Evolutionary conservation across 345 rosid genomes (phyloP).

Genomic region (Cochlearia excelsa): DNA sequence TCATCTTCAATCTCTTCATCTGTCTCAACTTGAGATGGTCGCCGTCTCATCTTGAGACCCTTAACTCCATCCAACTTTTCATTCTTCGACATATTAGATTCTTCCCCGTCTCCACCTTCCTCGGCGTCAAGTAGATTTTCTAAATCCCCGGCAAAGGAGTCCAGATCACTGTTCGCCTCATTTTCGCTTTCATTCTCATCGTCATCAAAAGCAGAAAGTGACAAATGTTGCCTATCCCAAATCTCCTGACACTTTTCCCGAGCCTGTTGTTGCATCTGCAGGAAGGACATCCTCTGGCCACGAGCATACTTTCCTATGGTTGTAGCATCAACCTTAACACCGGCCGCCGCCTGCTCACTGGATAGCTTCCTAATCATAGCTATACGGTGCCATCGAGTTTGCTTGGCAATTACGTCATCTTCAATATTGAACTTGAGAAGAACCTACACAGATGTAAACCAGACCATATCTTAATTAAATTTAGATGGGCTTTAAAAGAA

Average conservation of each 20-base stretch:
- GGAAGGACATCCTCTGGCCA: slow-evolving; percentile 97
- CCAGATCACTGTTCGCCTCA: slow-evolving; percentile 94
- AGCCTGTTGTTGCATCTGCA: slow-evolving; percentile 97
- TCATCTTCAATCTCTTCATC: slow-evolving; percentile 95
- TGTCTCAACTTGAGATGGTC: slow-evolving; percentile 67
- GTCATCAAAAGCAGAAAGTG: slow-evolving; percentile 75
- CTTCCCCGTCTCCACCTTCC: slow-evolving; percentile 83
- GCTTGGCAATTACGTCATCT: slow-evolving; percentile 83
- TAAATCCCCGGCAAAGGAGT: slow-evolving; percentile 97
- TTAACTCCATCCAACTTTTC: slow-evolving; percentile 78
- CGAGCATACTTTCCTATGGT: slow-evolving; percentile 95
- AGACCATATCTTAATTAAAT: slow-evolving; percentile 13
- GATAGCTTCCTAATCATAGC: slow-evolving; percentile 99
- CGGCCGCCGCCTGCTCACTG: slow-evolving; percentile 96
- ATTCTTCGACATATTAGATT: slow-evolving; percentile 55
- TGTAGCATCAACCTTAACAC: slow-evolving; percentile 92
- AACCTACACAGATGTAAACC: slow-evolving; percentile 49
- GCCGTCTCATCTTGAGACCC: slow-evolving; percentile 91
- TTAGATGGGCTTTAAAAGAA: slow-evolving; percentile 9
- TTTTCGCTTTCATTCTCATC: slow-evolving; percentile 89
- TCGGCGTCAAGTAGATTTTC: slow-evolving; percentile 98
- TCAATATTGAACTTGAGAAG: slow-evolving; percentile 91
- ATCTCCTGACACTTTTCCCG: slow-evolving; percentile 99
- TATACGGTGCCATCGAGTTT: slow-evolving; percentile 98
- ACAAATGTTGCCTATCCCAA: slow-evolving; percentile 93